Percentiles rank a stretch among this genome's conserved stretches.
These are phyloP conservation scores for Knufia fluminis DNA, from an alignment of 2,329 filamentous ascomycete genomes.

Conservation along the genomic window DNA sequence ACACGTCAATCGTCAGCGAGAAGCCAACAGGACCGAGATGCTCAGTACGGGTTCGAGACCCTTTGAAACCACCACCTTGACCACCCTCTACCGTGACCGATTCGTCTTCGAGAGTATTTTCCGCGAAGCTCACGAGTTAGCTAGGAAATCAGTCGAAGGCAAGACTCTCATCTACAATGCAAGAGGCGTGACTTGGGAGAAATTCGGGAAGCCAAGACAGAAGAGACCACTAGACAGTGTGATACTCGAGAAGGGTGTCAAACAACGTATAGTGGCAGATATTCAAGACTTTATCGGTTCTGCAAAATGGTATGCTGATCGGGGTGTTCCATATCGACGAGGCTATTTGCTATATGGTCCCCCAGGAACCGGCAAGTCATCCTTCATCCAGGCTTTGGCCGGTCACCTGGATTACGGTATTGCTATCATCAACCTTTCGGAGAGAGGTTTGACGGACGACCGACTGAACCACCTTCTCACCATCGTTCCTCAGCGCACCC, in stretches of 20 bases:
- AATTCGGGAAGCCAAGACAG: conserved; percentile 71
- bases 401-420: conserved; percentile 90
- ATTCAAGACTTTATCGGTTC: conserved; percentile 72
- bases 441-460: conserved; percentile 82
- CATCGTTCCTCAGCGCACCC: conserved; percentile 71
- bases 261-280: conserved; percentile 70
- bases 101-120: conserved; percentile 88
- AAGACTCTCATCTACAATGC: conserved; percentile 89
- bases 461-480: conserved; percentile 77
- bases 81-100: conserved; percentile 80
- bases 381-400: conserved; percentile 89
- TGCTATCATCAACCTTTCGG: conserved; percentile 82
- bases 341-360: conserved; percentile 85
- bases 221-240: conserved; percentile 86
- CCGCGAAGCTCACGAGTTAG: conserved; percentile 71
- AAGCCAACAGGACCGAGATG: conserved; percentile 47
- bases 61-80: conserved; percentile 88
- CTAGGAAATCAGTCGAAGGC: conserved; percentile 71
- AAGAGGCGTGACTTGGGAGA: conserved; percentile 73
- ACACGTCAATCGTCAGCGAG: conserved; percentile 75
- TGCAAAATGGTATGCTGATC: conserved; percentile 81
- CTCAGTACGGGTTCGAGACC: conserved; percentile 70
- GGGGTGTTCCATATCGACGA: conserved; percentile 85
- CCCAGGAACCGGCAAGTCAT: conserved; percentile 86
- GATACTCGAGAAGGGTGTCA: conserved; percentile 72